Percentiles rank a stretch among this genome's conserved stretches.
These are phyloP conservation scores for Lepidium campestre DNA, from an alignment of 441 rosid genomes.

Conservation along the genomic window DNA sequence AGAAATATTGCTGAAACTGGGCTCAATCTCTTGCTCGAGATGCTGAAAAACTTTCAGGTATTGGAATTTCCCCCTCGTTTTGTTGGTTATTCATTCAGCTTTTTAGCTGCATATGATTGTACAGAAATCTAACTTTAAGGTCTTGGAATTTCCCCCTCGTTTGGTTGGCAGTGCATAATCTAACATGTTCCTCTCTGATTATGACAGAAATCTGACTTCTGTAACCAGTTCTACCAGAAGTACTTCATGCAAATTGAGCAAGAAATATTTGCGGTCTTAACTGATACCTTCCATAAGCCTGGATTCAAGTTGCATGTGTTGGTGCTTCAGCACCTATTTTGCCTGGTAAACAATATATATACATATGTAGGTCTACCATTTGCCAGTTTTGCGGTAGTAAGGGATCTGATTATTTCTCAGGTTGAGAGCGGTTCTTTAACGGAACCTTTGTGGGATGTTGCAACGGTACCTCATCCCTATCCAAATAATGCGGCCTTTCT, in stretches of 20 bases:
- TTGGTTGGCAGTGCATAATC: background rate
- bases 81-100: background rate
- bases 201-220: constrained; percentile 70
- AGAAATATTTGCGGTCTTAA: constrained; percentile 94
- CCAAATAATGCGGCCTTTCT: constrained; percentile 76
- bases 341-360: constrained; percentile 45
- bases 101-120: background rate
- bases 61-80: background rate
- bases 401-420: constrained; percentile 32
- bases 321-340: constrained; percentile 83
- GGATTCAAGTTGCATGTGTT: constrained; percentile 96
- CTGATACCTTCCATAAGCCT: constrained; percentile 98
- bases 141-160: too few relatives aligned
- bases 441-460: constrained; percentile 91
- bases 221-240: constrained; percentile 72
- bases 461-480: constrained; percentile 62
- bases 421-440: constrained; percentile 75
- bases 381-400: background rate
- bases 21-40: constrained; percentile 79
- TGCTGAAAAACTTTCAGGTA: constrained; percentile 95
- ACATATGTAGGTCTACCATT: background rate
- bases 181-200: constrained; percentile 14
- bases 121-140: background rate
- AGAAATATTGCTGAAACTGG: constrained; percentile 99
- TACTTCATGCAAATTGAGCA: constrained; percentile 84